Evolutionary conservation across 805 yeast species (phyloP), one percentile per base, ranked within the genome.

Genomic region (Ascoidea asiatica): DNA sequence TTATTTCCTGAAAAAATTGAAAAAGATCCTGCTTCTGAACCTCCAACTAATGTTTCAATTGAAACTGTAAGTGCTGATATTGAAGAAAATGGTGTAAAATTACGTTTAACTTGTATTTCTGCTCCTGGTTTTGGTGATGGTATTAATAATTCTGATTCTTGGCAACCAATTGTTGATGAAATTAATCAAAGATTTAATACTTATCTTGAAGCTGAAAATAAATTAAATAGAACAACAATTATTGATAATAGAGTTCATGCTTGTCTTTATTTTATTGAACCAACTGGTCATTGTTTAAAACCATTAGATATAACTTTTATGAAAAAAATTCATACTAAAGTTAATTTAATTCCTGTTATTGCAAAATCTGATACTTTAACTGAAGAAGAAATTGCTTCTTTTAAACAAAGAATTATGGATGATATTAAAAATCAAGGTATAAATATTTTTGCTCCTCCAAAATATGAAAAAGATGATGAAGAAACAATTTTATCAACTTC

Each of bases 51-150:
- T 5, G 83, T 84, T 21, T 62, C 69, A 39, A 76, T 85, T 52
- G 73, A 78, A 56, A 69, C 82, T 5, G 70, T 72, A 17, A 64
- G 78, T 44, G 73, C 83, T 41, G 82, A 83, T 37, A 80, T 92
- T 50, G 97, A 87, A 61, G 98, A 92, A 66, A 88, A 84, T 58
- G 95, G 95, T 37, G 97, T 92, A 50, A 81, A 80, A 57, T 76
- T 92, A 56, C 81, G 77, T 50, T 72, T 92, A 57, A 81, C 85
- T 39, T 84, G 90, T 40, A 74, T 92, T 52, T 90, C 87, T 55
- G 77, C 97, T 29, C 95, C 95, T 36, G 97, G 97, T 1, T 92
- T 87, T 62, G 98, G 96, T 54, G 96, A 87, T 54, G 75, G 77
- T 41, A 78, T 92, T 57, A 84, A 87, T 66, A 86, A 84, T 60